phyloP scores from a whole-genome alignment of 2,329 filamentous ascomycete genomes.

The Penicillium thymicola region DNA sequence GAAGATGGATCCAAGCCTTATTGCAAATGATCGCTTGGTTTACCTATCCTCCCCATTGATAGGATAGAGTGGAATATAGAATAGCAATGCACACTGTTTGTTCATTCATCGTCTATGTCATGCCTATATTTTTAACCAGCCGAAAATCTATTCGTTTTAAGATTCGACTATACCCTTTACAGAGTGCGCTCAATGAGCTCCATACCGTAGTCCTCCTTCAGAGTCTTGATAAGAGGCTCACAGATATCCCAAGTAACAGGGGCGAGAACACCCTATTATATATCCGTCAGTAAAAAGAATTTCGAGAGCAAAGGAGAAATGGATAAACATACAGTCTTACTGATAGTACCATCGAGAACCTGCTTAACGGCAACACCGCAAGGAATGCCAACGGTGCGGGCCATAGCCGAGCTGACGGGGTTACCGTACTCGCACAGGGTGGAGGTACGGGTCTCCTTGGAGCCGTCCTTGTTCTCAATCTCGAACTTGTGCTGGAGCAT shows the following conservation, averaged over 20 bases:
- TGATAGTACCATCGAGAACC: conserved; percentile 71
- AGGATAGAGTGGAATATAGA: not conserved
- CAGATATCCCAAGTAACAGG: conserved; percentile 71
- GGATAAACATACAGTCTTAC: conserved; percentile 50
- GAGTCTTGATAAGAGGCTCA: conserved; percentile 70
- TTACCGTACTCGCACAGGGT: conserved; percentile 82
- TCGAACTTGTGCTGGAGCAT: conserved; percentile 65
- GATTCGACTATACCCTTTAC: conserved; percentile 22
- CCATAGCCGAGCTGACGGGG: conserved; percentile 79
- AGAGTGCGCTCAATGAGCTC: conserved; percentile 66
- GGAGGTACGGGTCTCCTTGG: conserved; percentile 70
- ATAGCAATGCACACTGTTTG: conserved; percentile 5
- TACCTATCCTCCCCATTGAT: not conserved
- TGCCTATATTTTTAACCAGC: conserved; percentile 4
- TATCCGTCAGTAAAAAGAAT: not conserved
- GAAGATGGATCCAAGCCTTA: not conserved
- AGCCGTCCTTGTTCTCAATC: conserved; percentile 78
- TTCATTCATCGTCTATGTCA: conserved; percentile 13
- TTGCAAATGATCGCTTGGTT: not conserved
- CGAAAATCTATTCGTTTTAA: not conserved
- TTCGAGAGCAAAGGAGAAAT: not conserved
- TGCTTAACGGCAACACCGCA: conserved; percentile 73
- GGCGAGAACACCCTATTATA: conserved; percentile 62
- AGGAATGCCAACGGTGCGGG: conserved; percentile 65
- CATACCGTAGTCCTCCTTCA: conserved; percentile 75